Conservation (phyloP, 371 early-diverging fungal genomes). For the Parasitella parasitica region DNA sequence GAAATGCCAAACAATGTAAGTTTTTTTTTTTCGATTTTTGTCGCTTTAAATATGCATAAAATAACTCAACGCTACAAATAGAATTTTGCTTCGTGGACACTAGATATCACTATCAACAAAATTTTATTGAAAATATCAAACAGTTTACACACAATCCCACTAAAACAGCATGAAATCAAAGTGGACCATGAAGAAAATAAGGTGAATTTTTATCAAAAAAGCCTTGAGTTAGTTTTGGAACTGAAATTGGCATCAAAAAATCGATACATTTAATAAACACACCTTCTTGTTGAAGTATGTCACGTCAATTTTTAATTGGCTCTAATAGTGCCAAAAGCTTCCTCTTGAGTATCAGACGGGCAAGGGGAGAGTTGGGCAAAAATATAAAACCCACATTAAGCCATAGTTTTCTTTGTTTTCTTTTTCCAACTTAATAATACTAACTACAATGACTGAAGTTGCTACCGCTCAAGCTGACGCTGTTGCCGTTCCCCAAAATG, state of each 20-base stretch:
- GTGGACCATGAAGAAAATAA: conserved; percentile 7
- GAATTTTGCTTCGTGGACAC: conserved; percentile 24
- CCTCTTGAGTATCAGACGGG: not conserved
- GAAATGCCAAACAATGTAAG: conserved; percentile 38
- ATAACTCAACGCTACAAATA: conserved; percentile 5
- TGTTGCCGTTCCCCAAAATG: not conserved
- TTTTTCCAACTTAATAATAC: not conserved
- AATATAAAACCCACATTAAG: not conserved
- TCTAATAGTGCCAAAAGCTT: not conserved
- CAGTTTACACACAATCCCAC: not conserved
- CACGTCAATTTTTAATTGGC: conserved; percentile 29
- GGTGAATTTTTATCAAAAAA: conserved; percentile 31
- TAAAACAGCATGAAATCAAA: not conserved
- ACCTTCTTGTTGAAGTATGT: not conserved
- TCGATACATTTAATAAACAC: conserved; percentile 28
- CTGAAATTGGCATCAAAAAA: conserved; percentile 16
- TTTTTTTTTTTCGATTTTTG: not conserved
- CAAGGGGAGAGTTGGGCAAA: not conserved
- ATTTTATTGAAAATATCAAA: conserved; percentile 18
- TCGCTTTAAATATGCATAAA: not conserved
- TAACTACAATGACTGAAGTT: conserved; percentile 16
- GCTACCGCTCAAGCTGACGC: not conserved
- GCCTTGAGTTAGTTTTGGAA: conserved; percentile 26
- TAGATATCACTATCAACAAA: conserved; percentile 38
- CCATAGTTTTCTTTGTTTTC: not conserved